Percentiles rank a stretch among this genome's conserved stretches.
Evolutionary conservation across 306 rosid genomes (phyloP).

Genomic region (Malus fusca): DNA sequence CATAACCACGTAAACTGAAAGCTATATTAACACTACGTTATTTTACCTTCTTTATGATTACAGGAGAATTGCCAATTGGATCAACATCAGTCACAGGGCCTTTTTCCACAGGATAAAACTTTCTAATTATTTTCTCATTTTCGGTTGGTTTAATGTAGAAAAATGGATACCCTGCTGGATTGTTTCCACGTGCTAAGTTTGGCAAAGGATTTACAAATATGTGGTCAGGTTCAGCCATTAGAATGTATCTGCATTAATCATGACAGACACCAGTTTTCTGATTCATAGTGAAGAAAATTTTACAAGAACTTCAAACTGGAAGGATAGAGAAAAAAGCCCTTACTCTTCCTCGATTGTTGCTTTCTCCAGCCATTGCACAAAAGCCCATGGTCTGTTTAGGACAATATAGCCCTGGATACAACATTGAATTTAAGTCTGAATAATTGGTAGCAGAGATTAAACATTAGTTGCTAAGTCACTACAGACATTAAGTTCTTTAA

Average conservation of each 20-base stretch:
- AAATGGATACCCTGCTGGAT: conserved; percentile 72
- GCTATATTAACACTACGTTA: background rate
- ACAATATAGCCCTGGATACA: conserved; percentile 73
- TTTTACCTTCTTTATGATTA: conserved; percentile 75
- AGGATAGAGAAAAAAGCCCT: conserved; percentile 5
- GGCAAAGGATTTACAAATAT: conserved; percentile 75
- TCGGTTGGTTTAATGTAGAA: conserved; percentile 74
- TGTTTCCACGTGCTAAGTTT: conserved; percentile 56
- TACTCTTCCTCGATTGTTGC: conserved; percentile 82
- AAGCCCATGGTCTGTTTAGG: conserved; percentile 96
- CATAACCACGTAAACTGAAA: background rate
- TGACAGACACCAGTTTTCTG: conserved; percentile 19
- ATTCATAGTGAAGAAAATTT: conserved; percentile 10
- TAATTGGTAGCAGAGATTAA: background rate
- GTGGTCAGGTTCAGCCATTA: conserved; percentile 98
- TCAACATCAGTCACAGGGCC: conserved; percentile 81
- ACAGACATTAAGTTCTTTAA: no score
- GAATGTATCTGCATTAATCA: conserved; percentile 75
- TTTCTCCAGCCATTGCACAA: conserved; percentile 94
- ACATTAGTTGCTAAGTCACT: no score
- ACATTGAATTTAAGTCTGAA: conserved; percentile 1
- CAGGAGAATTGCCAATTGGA: conserved; percentile 97
- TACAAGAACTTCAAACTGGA: background rate
- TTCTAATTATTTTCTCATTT: conserved; percentile 61
- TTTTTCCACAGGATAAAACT: conserved; percentile 62